Evolutionary conservation across 805 yeast genomes (phyloP), one percentile per base, ranked within the genome.

Genomic region (Ogataea nitratoaversa): DNA sequence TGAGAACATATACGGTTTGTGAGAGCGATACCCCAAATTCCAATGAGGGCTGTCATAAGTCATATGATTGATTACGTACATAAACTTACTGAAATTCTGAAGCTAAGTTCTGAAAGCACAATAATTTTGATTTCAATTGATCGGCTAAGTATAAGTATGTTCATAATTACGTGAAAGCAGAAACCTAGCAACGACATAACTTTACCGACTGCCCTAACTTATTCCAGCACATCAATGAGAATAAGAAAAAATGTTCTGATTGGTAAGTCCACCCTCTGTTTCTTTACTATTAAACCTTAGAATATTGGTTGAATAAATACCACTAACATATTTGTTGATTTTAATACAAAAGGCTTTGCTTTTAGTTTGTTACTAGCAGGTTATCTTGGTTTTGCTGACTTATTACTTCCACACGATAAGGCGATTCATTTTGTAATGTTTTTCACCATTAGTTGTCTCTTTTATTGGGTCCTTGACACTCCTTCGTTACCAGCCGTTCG

Each of bases 321-420:
- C 13, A 23, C 33, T 17, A 36, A 30, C 29, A n/a, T 32, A 19
- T 18, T 14, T 16, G 7, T 17, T 19, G n/a, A 27, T 24, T 19
- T 4, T 12, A 13, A 24, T 13, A 12, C 25, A 31, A 30, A n/a
- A 54, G 60, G 45, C 7, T 52, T 57, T 32, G 30, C 48, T n/a
- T 22, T 44, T 16, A 37, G 48, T 12, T 25, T 38, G 8, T 29
- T 51, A 2, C 37, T 57, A 4, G 55, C 67, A 0, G 42, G 52
- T 1, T 75, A 74, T 44, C 59, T 76, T 6, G 82, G 82, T 17
- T 71, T 76, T 50, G 73, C 79, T 7, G 65, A 66, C 59, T 52
- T 76, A 2, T 65, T 67, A 0, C 49, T 76, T 17, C 56, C 57
- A 8, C 65, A 74, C 53, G 82, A 76, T 50, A 76, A 76, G 49